Conservation (phyloP, 2,329 filamentous ascomycete species). For the Grosmannia huntii region DNA sequence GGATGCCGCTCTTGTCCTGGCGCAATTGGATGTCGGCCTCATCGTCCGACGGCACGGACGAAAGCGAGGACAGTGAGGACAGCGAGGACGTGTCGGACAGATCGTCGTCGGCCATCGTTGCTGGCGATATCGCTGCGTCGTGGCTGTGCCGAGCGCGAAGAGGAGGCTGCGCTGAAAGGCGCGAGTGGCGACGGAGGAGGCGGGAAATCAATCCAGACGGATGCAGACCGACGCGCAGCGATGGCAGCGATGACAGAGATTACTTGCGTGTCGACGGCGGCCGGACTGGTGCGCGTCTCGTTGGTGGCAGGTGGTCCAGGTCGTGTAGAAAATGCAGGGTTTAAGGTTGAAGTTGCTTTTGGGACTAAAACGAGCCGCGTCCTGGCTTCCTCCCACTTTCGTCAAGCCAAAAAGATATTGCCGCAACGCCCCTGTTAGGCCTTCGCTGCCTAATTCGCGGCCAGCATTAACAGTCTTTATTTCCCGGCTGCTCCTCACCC, state of each 20-base stretch:
- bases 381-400: not conserved
- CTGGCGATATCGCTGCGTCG: not conserved
- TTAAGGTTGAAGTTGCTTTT: not conserved
- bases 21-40: constrained; percentile 37
- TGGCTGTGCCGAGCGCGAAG: constrained; percentile 8
- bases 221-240: not conserved
- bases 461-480: not conserved
- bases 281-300: not conserved
- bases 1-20: constrained; percentile 44
- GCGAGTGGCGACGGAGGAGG: not conserved
- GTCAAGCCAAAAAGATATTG: not conserved
- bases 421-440: not conserved
- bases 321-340: not conserved
- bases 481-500: not conserved
- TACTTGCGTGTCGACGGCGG: not conserved
- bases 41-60: constrained; percentile 38
- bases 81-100: constrained; percentile 52
- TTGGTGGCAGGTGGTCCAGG: not conserved
- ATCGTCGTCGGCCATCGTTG: constrained; percentile 44
- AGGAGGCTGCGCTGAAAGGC: constrained; percentile 11
- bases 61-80: constrained; percentile 39
- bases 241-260: not conserved
- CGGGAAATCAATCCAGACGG: not conserved
- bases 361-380: not conserved
- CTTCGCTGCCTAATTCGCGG: not conserved